Conservation (phyloP, 2,329 filamentous ascomycete species). For the Pestalotiopsis sp. region DNA sequence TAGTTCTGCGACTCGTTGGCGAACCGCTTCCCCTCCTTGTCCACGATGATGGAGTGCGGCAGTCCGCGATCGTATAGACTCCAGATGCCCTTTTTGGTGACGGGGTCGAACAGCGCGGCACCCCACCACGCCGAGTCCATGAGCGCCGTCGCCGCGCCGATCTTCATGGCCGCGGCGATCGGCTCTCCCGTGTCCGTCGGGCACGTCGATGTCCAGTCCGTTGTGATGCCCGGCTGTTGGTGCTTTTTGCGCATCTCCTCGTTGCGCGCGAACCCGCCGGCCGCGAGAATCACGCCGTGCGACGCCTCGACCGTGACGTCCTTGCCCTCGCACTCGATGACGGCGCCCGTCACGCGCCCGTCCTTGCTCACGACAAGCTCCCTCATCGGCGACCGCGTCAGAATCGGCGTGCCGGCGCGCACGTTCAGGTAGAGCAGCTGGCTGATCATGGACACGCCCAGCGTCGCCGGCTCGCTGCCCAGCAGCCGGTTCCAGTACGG, state of each 20-base stretch:
- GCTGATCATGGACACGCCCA: not conserved
- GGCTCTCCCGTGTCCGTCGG: constrained; percentile 31
- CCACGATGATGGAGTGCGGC: constrained; percentile 39
- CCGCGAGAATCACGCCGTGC: constrained; percentile 35
- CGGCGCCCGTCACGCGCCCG: constrained; percentile 28
- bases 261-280: constrained; percentile 39
- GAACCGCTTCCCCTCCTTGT: constrained; percentile 34
- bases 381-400: not conserved
- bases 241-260: constrained; percentile 30
- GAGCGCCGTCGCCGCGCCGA: constrained; percentile 33
- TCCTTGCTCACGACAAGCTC: constrained; percentile 15
- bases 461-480: not conserved
- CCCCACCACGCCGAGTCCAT: constrained; percentile 39
- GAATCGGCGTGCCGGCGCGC: not conserved
- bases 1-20: constrained; percentile 37
- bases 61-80: constrained; percentile 30
- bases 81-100: constrained; percentile 21
- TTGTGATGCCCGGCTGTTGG: constrained; percentile 20
- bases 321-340: constrained; percentile 26
- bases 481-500: not conserved
- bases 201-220: constrained; percentile 29
- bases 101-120: constrained; percentile 31
- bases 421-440: not conserved
- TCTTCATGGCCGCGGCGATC: constrained; percentile 28
- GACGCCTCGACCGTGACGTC: constrained; percentile 25